Conservation (phyloP, 129 eudicot genomes). For the Saposhnikovia divaricata region DNA sequence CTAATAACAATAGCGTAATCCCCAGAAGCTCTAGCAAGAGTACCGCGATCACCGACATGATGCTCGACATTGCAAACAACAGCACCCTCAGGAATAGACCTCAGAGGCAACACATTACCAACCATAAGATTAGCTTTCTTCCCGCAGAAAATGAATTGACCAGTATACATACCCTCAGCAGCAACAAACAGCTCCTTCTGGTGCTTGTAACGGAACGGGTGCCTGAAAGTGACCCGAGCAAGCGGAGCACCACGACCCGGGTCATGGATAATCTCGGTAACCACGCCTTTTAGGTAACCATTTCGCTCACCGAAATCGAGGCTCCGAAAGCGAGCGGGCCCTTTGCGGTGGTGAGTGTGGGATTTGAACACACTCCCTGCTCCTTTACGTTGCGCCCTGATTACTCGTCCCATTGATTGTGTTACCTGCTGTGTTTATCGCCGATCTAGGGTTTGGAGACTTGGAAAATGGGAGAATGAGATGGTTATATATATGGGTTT, state of each 20-base stretch:
- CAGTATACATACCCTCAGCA: conserved; percentile 74
- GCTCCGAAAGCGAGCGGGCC: conserved; percentile 63
- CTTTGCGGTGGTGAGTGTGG: conserved; percentile 91
- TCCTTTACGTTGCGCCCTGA: conserved; percentile 86
- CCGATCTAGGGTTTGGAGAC: conserved; percentile 13
- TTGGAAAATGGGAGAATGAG: background rate
- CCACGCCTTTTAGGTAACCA: conserved; percentile 69
- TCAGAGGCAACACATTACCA: conserved; percentile 61
- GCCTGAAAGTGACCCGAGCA: conserved; percentile 68
- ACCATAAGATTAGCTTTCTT: conserved; percentile 70
- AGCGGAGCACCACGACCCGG: conserved; percentile 89
- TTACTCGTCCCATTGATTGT: conserved; percentile 57
- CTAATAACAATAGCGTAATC: conserved; percentile 70
- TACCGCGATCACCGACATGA: conserved; percentile 77
- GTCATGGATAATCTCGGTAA: conserved; percentile 73
- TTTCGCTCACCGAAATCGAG: conserved; percentile 85
- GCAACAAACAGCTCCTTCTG: conserved; percentile 81
- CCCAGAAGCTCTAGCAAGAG: conserved; percentile 73
- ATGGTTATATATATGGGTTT: background rate
- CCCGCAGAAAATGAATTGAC: conserved; percentile 69
- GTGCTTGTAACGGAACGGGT: conserved; percentile 69
- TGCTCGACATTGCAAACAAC: conserved; percentile 82
- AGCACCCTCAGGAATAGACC: conserved; percentile 76
- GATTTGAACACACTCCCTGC: conserved; percentile 60
- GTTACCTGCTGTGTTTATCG: too few species aligned